A percentile compares a stretch with the other conserved stretches of the same genome.
These are phyloP conservation scores for Coleophoma cylindrospora DNA, from an alignment of 2,329 filamentous ascomycete genomes.

Conservation along the genomic window DNA sequence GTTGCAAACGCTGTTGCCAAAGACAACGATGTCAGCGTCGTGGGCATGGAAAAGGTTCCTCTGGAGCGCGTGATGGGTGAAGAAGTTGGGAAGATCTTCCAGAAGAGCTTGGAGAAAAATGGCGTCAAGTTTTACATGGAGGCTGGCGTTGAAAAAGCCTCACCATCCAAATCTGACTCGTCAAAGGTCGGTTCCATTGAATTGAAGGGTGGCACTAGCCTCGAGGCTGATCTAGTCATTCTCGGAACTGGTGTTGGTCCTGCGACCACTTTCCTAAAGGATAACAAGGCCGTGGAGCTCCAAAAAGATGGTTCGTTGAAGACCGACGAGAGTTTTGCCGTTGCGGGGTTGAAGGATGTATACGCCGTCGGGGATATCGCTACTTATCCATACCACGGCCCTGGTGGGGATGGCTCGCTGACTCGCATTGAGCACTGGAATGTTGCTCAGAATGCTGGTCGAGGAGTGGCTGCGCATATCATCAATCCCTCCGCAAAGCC, in stretches of 20 bases:
- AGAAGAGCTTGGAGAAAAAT: conserved; percentile 72
- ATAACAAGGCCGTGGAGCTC: conserved; percentile 65
- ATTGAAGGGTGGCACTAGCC: conserved; percentile 78
- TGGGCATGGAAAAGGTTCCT: conserved; percentile 84
- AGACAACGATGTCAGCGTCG: conserved; percentile 77
- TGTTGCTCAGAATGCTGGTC: conserved; percentile 89
- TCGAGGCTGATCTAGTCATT: conserved; percentile 86
- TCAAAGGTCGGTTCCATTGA: conserved; percentile 74
- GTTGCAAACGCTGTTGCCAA: conserved; percentile 78
- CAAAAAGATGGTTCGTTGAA: conserved; percentile 81
- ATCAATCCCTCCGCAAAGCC: conserved; percentile 55
- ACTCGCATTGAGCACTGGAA: conserved; percentile 98
- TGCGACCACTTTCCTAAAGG: conserved; percentile 74
- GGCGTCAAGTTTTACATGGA: conserved; percentile 85
- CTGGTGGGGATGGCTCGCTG: conserved; percentile 67
- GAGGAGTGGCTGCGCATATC: conserved; percentile 74
- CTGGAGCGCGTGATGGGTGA: conserved; percentile 82
- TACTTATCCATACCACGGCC: conserved; percentile 89
- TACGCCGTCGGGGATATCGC: conserved; percentile 96
- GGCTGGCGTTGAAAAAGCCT: conserved; percentile 77
- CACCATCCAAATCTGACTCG: conserved; percentile 61
- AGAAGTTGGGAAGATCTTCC: conserved; percentile 76
- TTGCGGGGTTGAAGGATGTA: conserved; percentile 73
- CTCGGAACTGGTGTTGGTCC: conserved; percentile 86
- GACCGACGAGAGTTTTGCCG: conserved; percentile 74